Evolutionary conservation across 2,329 filamentous ascomycete species (phyloP).

Genomic region (Clarireedia paspali): DNA sequence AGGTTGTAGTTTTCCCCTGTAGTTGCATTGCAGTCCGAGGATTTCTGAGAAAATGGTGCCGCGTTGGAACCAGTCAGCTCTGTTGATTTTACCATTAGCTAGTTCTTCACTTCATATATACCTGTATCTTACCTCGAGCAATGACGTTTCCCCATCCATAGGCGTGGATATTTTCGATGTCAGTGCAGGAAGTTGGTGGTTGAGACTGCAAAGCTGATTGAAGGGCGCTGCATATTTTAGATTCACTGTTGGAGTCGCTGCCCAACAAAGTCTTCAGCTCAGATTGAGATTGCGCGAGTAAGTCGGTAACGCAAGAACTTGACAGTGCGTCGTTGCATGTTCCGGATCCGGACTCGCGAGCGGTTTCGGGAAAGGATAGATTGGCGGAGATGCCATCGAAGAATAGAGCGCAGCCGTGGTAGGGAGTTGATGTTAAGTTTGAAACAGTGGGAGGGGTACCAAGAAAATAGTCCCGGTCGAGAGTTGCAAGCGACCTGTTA

Average conservation of each 20-base stretch:
- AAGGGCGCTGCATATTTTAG: background rate
- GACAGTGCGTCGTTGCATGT: too few species aligned
- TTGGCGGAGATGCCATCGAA: background rate
- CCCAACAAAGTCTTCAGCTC: too few species aligned
- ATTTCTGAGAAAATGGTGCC: background rate
- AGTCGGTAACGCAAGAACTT: too few species aligned
- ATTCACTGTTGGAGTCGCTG: too few species aligned
- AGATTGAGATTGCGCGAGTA: too few species aligned
- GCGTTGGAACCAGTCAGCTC: background rate
- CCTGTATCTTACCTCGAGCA: background rate
- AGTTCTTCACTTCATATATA: background rate
- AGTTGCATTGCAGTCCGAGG: background rate
- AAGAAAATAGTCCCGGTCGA: background rate
- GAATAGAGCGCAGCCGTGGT: background rate
- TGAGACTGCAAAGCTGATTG: background rate
- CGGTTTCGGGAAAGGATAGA: too few species aligned
- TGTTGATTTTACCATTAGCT: background rate
- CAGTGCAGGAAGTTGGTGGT: background rate
- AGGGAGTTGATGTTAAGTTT: background rate
- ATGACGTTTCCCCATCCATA: background rate
- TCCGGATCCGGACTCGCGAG: too few species aligned
- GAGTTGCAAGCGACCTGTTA: background rate
- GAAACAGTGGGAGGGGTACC: background rate
- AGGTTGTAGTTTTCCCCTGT: background rate
- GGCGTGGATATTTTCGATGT: too few species aligned